Base-by-base conservation (phyloP, 116 monocot species). In the Zostera marina region DNA sequence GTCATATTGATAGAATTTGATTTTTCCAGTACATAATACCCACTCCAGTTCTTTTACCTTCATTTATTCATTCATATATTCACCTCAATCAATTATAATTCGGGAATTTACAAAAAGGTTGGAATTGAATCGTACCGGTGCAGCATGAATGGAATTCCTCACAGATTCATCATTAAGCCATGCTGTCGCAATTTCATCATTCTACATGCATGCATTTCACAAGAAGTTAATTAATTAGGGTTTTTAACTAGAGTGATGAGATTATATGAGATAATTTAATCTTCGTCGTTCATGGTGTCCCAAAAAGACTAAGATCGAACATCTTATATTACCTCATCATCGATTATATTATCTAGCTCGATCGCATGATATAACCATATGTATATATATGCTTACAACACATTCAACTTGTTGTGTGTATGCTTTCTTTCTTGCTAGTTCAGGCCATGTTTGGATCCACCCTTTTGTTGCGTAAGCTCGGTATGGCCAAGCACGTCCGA, bases 401-500 rank as follows among this genome's bases (percentile, higher is more conserved):
- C 93, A 93, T 44, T 79, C 84, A 68, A 84, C 77, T 51, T 44
- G n/a, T n/a, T n/a, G n/a, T n/a, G n/a, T n/a, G n/a, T n/a, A n/a
- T n/a, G n/a, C 43, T 17, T n/a, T 58, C 22, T 68, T 68, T 5
- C 32, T 5, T 15, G 81, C 23, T 1, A 71, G 74, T 59, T 93
- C 93, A 49, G 73, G 78, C 93, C 93, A 93, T 57, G 88, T n/a
- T n/a, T 76, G 22, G 88, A 88, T 56, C 87, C 84, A 52, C 40
- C 93, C 93, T 41, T 78, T 79, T 73, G 52, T 79, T 8, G 88
- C 88, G 26, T 76, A 69, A 67, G 88, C 93, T 75, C 88, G 76
- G 12, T 79, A 52, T 58, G 93, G 93, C 93, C 88, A 93, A 52
- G 93, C 63, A 54, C 84, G 93, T 8, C 93, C 93, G 69, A 84